These are phyloP conservation scores for Oryza brachyantha DNA, from an alignment of 176 grass and related monocot species.

Conservation along the genomic window DNA sequence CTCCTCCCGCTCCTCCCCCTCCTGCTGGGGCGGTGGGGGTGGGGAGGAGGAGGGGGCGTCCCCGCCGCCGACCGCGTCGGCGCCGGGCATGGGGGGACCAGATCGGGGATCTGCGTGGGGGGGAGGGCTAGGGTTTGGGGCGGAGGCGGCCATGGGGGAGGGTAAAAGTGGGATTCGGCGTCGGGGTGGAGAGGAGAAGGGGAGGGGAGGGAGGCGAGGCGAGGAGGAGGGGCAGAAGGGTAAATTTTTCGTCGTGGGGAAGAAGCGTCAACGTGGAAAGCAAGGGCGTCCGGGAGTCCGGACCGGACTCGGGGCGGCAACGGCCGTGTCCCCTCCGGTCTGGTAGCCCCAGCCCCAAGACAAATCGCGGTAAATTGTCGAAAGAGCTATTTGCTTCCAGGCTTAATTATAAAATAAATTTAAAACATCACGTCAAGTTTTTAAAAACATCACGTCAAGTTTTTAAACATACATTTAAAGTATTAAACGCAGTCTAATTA, in stretches of 20 bases:
- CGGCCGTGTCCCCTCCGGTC: too few species aligned
- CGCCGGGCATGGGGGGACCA: constrained; percentile 26
- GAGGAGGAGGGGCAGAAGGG: constrained; percentile 15
- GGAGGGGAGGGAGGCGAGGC: too few species aligned
- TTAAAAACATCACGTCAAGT: too few species aligned
- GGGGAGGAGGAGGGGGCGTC: neutral
- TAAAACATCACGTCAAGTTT: too few species aligned
- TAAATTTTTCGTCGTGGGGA: neutral
- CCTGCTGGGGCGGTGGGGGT: constrained; percentile 4
- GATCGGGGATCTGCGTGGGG: constrained; percentile 29
- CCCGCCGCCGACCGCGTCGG: neutral
- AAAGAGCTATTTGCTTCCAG: too few species aligned
- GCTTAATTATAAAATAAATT: too few species aligned
- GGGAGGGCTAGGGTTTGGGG: constrained; percentile 49
- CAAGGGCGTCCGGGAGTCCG: too few species aligned
- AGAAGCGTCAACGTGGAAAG: constrained; percentile 33
- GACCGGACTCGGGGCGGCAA: neutral
- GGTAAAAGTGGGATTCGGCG: constrained; percentile 58
- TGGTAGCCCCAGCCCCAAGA: too few species aligned
- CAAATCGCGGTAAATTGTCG: too few species aligned
- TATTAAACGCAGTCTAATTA: too few species aligned
- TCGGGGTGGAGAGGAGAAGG: neutral
- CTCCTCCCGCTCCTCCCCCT: constrained; percentile 12
- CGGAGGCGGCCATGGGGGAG: constrained; percentile 29
- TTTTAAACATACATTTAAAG: too few species aligned